Conservation (phyloP, 2,329 filamentous ascomycete species). For the Fusarium bulbicola region DNA sequence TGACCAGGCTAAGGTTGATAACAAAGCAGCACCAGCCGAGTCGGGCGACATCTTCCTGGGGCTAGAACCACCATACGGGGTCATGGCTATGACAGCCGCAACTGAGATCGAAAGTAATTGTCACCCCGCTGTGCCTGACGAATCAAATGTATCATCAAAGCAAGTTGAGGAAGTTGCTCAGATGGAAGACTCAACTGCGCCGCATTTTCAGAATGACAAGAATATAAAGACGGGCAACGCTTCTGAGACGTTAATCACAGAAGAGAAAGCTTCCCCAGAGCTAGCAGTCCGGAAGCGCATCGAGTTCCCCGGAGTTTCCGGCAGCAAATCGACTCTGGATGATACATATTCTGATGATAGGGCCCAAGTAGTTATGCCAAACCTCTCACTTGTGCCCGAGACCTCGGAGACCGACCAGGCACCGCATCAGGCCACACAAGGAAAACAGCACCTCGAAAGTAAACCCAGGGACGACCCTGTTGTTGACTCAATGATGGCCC, state of each 20-base stretch:
- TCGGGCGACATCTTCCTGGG: neutral
- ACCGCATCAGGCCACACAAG: neutral
- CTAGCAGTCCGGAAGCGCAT: neutral
- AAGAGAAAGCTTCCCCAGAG: neutral
- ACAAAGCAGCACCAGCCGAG: neutral
- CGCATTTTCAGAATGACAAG: constrained; percentile 33
- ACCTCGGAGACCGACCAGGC: neutral
- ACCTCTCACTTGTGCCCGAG: neutral
- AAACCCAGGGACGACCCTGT: neutral
- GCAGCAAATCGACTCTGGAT: neutral
- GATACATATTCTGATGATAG: neutral
- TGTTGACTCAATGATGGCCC: neutral
- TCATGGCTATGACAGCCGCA: neutral
- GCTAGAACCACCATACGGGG: neutral
- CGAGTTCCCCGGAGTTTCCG: neutral
- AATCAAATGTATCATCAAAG: neutral
- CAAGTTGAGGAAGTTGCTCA: neutral
- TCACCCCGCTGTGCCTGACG: neutral
- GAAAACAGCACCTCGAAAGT: neutral
- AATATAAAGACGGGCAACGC: constrained; percentile 31
- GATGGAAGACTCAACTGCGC: constrained; percentile 16
- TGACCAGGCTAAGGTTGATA: neutral
- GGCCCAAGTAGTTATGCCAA: neutral
- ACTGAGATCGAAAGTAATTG: neutral
- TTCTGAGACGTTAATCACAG: neutral